Conservation (phyloP, 495 filamentous ascomycete species). For the Penicillium ucsense region DNA sequence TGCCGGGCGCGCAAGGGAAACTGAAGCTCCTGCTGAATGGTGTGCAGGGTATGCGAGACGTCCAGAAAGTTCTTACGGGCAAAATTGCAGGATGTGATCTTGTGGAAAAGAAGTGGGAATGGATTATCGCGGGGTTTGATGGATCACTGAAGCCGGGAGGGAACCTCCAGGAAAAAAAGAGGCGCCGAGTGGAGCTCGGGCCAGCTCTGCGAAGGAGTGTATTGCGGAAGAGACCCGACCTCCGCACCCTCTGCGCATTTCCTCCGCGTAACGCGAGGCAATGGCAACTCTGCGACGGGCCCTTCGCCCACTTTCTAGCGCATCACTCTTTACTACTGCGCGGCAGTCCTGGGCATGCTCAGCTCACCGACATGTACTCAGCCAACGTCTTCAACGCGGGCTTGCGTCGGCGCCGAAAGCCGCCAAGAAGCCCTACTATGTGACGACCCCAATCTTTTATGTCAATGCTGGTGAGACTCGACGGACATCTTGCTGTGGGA, state of each 20-base stretch:
- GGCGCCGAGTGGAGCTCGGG: slow-evolving; percentile 28
- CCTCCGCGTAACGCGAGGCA: slow-evolving; percentile 7
- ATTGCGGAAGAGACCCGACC: slow-evolving; percentile 17
- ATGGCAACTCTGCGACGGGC: slow-evolving; percentile 25
- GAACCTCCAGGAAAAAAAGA: slow-evolving; percentile 13
- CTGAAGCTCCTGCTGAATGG: neutral
- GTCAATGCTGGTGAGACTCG: slow-evolving; percentile 75
- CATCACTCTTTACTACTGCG: slow-evolving; percentile 16
- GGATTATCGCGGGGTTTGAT: neutral
- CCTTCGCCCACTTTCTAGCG: slow-evolving; percentile 26
- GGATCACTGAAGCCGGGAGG: neutral
- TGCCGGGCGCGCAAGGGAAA: too few relatives aligned
- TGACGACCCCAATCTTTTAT: slow-evolving; percentile 97
- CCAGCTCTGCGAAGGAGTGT: slow-evolving; percentile 22
- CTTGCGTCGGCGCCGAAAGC: slow-evolving; percentile 22
- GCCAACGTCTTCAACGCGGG: slow-evolving; percentile 17
- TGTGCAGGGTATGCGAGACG: too few relatives aligned
- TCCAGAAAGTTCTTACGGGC: too few relatives aligned
- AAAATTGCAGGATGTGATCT: neutral
- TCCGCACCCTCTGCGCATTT: slow-evolving; percentile 2
- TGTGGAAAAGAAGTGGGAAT: neutral
- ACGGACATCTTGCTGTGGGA: neutral
- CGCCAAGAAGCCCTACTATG: slow-evolving; percentile 77
- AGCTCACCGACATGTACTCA: slow-evolving; percentile 13
- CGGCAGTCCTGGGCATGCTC: slow-evolving; percentile 27